phyloP scores from a whole-genome alignment of 2,329 filamentous ascomycete species.

The Dryadomyces quercus-mongolicae region DNA sequence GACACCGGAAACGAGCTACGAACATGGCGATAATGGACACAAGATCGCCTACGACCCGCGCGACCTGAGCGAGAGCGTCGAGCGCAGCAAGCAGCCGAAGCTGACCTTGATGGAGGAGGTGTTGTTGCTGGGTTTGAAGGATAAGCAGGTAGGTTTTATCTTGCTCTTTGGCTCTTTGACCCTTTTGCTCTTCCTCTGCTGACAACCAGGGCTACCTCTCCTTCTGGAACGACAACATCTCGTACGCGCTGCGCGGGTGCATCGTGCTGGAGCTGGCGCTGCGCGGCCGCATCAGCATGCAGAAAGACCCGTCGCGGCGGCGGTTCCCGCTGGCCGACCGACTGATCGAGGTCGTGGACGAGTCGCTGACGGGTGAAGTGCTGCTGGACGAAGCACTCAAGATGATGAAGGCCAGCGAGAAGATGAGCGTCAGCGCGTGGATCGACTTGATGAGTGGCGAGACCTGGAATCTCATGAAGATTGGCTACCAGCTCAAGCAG shows the following conservation, averaged over 20 bases:
- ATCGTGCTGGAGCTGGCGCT: conserved; percentile 98
- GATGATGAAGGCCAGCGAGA: conserved; percentile 99
- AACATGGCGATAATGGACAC: conserved; percentile 88
- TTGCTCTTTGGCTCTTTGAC: neutral
- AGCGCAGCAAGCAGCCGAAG: conserved; percentile 96
- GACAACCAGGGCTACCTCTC: conserved; percentile 79
- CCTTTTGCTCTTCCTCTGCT: neutral
- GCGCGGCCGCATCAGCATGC: conserved; percentile 93
- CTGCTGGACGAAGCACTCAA: conserved; percentile 95
- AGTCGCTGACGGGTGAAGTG: conserved; percentile 91
- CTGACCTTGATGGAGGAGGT: conserved; percentile 98
- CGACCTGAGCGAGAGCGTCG: conserved; percentile 93
- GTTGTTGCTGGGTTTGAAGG: conserved; percentile 86
- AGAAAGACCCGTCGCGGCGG: conserved; percentile 85
- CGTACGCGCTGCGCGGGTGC: conserved; percentile 91
- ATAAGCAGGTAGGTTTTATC: conserved; percentile 77
- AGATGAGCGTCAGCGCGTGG: conserved; percentile 99
- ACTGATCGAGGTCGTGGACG: conserved; percentile 93
- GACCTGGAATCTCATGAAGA: conserved; percentile 99
- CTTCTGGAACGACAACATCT: conserved; percentile 99
- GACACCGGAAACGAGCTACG: conserved; percentile 70
- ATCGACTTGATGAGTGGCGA: conserved; percentile 99
- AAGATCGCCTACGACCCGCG: conserved; percentile 96
- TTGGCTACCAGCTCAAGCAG: conserved; percentile 98
- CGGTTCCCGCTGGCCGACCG: conserved; percentile 88